Conservation (phyloP, 257 asterid species). For the Solanum etuberosum region DNA sequence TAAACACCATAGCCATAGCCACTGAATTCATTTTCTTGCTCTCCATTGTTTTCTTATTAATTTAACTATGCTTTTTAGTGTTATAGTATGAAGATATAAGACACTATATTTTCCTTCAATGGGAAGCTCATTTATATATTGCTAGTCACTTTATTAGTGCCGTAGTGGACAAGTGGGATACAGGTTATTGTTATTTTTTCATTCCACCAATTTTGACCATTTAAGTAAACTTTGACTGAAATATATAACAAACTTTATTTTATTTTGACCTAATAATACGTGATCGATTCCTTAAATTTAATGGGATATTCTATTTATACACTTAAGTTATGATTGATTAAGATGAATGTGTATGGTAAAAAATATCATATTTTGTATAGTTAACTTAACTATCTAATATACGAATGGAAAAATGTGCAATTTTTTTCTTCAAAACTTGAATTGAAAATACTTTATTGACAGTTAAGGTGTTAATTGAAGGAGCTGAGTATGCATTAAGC, state of each 20-base stretch:
- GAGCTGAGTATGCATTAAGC: not conserved
- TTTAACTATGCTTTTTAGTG: not conserved
- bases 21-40: conserved; percentile 16
- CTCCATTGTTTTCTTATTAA: conserved; percentile 7
- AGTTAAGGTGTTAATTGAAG: not conserved
- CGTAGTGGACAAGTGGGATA: not conserved
- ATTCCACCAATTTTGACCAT: not conserved
- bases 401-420: no score
- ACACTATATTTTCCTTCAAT: not conserved
- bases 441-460: no score
- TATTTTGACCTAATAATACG: not conserved
- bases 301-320: not conserved
- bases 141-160: not conserved
- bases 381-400: not conserved
- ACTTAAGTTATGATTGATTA: no score
- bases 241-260: not conserved
- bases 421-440: no score
- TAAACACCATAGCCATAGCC: conserved; percentile 8
- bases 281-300: not conserved
- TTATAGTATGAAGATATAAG: not conserved
- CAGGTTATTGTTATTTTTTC: not conserved
- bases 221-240: not conserved
- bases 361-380: not conserved
- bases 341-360: not conserved
- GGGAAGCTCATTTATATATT: not conserved